These are phyloP conservation scores for Paxillus rubicundulus DNA, from an alignment of 768 basidiomycete species.

Conservation along the genomic window DNA sequence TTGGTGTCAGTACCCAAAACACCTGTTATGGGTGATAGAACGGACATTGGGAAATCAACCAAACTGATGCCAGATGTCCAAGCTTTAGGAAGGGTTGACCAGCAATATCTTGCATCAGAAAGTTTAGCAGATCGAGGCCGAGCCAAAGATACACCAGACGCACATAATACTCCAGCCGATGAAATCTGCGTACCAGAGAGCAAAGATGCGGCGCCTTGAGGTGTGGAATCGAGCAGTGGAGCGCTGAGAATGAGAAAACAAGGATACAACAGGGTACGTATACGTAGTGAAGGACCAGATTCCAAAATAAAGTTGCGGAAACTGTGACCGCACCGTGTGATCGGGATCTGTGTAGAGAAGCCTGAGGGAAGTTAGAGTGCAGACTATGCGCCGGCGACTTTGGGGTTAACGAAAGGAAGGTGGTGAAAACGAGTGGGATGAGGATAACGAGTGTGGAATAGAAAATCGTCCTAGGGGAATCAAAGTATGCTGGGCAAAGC, in stretches of 20 bases:
- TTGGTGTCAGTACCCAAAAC: neutral
- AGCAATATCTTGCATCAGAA: constrained; percentile 14
- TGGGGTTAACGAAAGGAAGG: constrained; percentile 4
- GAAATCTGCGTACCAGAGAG: neutral
- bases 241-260: constrained; percentile 14
- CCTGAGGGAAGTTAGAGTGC: neutral
- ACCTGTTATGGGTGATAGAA: neutral
- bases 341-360: constrained; percentile 6
- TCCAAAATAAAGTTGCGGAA: constrained; percentile 23
- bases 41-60: constrained; percentile 1
- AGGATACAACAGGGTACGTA: constrained; percentile 16
- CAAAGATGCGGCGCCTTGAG: neutral
- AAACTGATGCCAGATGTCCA: neutral
- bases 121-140: constrained; percentile 1
- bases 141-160: constrained; percentile 3
- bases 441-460: constrained; percentile 14
- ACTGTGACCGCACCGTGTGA: constrained; percentile 5
- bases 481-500: constrained; percentile 10
- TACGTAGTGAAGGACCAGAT: neutral
- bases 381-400: neutral
- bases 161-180: constrained; percentile 18
- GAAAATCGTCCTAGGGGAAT: neutral
- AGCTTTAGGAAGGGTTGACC: constrained; percentile 16
- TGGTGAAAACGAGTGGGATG: constrained; percentile 8
- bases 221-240: neutral